Conservation (phyloP, 805 yeast species). For the Zygoascus biomembranicola region DNA sequence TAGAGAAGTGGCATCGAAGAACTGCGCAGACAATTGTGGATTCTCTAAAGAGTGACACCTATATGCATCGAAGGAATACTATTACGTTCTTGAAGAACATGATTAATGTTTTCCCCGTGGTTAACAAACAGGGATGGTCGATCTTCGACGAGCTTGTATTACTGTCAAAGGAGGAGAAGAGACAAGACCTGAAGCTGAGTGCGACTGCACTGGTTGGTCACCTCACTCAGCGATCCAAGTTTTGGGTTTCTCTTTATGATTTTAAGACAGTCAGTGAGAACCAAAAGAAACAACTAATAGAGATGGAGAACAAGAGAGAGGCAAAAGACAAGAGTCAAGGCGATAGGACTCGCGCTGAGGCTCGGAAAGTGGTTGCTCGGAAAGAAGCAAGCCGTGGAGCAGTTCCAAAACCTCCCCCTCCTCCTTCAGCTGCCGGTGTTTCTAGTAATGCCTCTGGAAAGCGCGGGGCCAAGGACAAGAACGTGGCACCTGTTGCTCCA, state of each 20-base stretch:
- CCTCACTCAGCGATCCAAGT: constrained; percentile 16
- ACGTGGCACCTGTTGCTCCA: not conserved
- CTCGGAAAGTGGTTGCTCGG: not conserved
- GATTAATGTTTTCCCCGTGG: constrained; percentile 54
- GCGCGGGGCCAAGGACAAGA: not conserved
- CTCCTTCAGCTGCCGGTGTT: constrained; percentile 2
- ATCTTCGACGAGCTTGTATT: constrained; percentile 40
- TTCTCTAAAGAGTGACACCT: constrained; percentile 39
- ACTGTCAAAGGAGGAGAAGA: constrained; percentile 44
- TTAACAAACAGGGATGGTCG: constrained; percentile 55
- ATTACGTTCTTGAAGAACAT: constrained; percentile 67
- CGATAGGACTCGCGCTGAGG: not conserved
- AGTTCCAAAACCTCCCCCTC: not conserved
- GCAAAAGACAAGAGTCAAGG: not conserved
- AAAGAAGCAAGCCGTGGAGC: not conserved
- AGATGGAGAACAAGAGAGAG: constrained; percentile 3
- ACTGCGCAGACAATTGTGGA: constrained; percentile 37
- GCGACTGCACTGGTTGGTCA: constrained; percentile 35
- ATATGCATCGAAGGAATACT: constrained; percentile 73
- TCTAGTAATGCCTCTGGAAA: not conserved
- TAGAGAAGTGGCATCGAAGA: constrained; percentile 49
- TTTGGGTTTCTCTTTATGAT: constrained; percentile 24
- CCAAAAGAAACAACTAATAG: constrained; percentile 17
- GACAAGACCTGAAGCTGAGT: constrained; percentile 77
- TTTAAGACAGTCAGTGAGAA: constrained; percentile 20